A percentile compares a stretch with the other conserved stretches of the same genome.
These are phyloP conservation scores for Halophytophthora polymorphica DNA, from an alignment of 352 stramenopile species.

Conservation along the genomic window DNA sequence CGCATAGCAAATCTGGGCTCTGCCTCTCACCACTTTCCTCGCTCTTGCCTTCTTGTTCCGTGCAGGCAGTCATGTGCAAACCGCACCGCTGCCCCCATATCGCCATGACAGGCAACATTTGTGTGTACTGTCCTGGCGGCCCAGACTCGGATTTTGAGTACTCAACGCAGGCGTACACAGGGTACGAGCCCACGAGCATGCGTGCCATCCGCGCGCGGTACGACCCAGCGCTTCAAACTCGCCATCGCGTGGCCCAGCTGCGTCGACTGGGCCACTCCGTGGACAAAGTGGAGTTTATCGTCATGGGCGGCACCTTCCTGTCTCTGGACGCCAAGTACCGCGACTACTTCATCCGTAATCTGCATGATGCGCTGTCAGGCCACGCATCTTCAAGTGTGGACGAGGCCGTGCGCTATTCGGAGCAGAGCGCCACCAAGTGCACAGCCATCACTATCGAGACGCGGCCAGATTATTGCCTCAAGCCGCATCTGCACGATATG, in stretches of 20 bases:
- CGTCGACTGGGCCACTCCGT: slow-evolving; percentile 90
- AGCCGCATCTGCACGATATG: slow-evolving; percentile 96
- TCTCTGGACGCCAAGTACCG: slow-evolving; percentile 93
- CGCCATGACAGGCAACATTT: slow-evolving; percentile 96
- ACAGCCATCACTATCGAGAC: slow-evolving; percentile 98
- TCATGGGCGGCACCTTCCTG: slow-evolving; percentile 98
- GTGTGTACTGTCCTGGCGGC: slow-evolving; percentile 95
- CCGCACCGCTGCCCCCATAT: slow-evolving; percentile 97
- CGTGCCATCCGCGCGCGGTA: slow-evolving; percentile 94
- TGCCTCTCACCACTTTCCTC: not conserved
- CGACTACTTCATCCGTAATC: slow-evolving; percentile 95
- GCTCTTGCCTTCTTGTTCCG: not conserved
- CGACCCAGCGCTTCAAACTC: slow-evolving; percentile 93
- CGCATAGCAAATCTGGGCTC: not conserved
- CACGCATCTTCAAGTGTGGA: slow-evolving; percentile 88
- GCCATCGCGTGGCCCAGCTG: slow-evolving; percentile 89
- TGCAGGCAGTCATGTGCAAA: slow-evolving; percentile 95
- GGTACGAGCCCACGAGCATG: slow-evolving; percentile 97
- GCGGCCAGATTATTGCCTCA: slow-evolving; percentile 96
- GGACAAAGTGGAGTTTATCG: slow-evolving; percentile 97
- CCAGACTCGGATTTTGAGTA: slow-evolving; percentile 98
- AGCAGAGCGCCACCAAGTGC: slow-evolving; percentile 84
- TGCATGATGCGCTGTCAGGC: slow-evolving; percentile 95
- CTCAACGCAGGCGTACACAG: slow-evolving; percentile 94
- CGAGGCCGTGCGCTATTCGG: slow-evolving; percentile 93